These are phyloP conservation scores for Spizellomyces punctatus DNA, from an alignment of 192 early-diverging fungal genomes.

Conservation along the genomic window DNA sequence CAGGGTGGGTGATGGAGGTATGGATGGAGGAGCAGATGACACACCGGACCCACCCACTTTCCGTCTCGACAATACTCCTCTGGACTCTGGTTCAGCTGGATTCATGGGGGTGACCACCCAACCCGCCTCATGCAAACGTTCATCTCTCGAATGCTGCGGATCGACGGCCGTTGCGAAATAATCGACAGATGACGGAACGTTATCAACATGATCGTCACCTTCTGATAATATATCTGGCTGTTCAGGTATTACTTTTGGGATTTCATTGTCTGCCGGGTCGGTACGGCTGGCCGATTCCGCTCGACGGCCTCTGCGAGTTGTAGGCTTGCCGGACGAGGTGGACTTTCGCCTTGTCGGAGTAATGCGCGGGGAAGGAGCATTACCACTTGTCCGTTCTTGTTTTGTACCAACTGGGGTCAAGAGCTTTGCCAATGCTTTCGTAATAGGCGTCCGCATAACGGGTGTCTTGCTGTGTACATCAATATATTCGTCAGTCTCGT, in stretches of 20 bases:
- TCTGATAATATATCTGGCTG: background rate
- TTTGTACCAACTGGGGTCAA: conserved; percentile 8
- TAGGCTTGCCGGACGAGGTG: background rate
- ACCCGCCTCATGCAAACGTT: conserved; percentile 25
- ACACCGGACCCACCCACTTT: background rate
- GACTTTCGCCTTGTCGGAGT: background rate
- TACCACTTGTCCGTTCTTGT: background rate
- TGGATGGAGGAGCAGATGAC: background rate
- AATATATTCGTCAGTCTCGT: conserved; percentile 58
- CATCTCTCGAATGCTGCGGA: conserved; percentile 10
- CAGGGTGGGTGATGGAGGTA: background rate
- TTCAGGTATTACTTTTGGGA: background rate
- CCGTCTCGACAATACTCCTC: conserved; percentile 7
- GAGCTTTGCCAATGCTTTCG: conserved; percentile 22
- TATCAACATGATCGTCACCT: background rate
- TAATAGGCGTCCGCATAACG: conserved; percentile 35
- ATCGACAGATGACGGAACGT: background rate
- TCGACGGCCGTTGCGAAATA: background rate
- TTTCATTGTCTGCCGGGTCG: conserved; percentile 1
- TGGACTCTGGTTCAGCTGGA: conserved; percentile 15
- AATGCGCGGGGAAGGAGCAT: background rate
- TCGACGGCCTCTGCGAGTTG: background rate
- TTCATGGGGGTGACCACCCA: conserved; percentile 17
- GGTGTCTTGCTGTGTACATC: conserved; percentile 49
- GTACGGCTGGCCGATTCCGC: background rate